Base-by-base conservation (phyloP, 495 filamentous ascomycete genomes). In the Penicillium paxilli region DNA sequence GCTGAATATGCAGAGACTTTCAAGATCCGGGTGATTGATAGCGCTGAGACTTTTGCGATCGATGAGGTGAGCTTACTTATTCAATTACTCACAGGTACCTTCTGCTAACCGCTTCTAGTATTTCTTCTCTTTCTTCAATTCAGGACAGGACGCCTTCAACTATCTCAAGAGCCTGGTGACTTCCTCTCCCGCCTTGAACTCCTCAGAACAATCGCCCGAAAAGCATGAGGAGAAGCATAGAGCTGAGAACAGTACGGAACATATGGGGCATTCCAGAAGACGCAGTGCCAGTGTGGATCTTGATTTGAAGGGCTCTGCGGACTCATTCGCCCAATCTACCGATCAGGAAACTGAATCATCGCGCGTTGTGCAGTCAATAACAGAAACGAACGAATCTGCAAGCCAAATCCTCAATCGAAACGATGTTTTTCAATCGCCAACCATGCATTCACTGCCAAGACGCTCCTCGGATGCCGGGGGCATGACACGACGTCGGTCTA, bases 81-180 rank as follows among this genome's bases (percentile, higher is more conserved):
- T 21, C 30, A 19, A 42, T 23, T 21, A 11, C 23, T 1, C n/a
- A 11, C 40, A 5, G 10, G 6, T 23, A 22, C 19, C 16, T 38
- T 5, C 12, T 32, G 16, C 19, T 46, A 20, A 38, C 38, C 20
- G 25, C n/a, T 51, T n/a, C 23, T 54, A 95, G 89, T 96, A 97
- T 68, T 98, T 92, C 65, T 98, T 98, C 67, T 90, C 92, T 0
- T 98, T 98, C 69, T 96, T 96, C 64, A 87, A 84, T 55, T 88
- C 85, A 46, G 91, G 91, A 6, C 85, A 89, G 62, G 90, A 97
- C 52, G 94, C 92, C 5, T 81, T 96, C 49, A 82, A 86, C 41
- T 82, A 94, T 19, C 72, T 98, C 26, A 87, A 85, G 55, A 82
- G 84, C 37, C 70, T 96, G 32, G 83, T 94, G 1, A 85, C 88